phyloP scores from a whole-genome alignment of 176 grass and related monocot genomes.

The Panicum miliaceum region DNA sequence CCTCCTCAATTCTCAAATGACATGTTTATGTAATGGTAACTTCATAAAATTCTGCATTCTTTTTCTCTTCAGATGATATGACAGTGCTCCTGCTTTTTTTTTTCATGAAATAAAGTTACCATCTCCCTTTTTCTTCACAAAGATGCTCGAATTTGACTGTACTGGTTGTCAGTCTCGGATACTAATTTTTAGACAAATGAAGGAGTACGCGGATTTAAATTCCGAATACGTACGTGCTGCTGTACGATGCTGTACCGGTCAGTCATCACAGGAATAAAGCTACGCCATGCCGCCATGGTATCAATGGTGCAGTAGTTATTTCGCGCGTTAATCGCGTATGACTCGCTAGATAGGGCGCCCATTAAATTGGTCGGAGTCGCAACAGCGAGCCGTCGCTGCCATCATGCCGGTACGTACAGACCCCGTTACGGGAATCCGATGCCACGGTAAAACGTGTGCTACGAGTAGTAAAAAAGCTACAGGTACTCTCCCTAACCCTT shows the following conservation, averaged over 20 bases:
- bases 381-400: constrained; percentile 5
- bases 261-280: constrained; percentile 13
- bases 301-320: constrained; percentile 31
- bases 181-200: neutral
- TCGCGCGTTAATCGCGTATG: constrained; percentile 10
- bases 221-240: neutral
- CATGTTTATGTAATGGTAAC: too few species aligned
- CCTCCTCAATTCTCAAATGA: too few species aligned
- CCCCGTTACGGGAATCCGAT: constrained; percentile 40
- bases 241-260: constrained; percentile 14
- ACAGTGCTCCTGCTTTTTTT: too few species aligned
- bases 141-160: neutral
- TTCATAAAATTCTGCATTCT: too few species aligned
- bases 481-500: too few species aligned
- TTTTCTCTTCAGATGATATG: too few species aligned
- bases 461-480: too few species aligned
- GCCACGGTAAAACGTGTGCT: neutral
- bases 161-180: neutral
- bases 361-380: constrained; percentile 40
- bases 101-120: too few species aligned
- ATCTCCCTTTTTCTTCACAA: neutral
- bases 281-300: neutral
- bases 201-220: neutral
- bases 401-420: neutral
- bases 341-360: neutral